Base-by-base conservation (phyloP, 768 basidiomycete species). In the Gloeostereum incarnatum region DNA sequence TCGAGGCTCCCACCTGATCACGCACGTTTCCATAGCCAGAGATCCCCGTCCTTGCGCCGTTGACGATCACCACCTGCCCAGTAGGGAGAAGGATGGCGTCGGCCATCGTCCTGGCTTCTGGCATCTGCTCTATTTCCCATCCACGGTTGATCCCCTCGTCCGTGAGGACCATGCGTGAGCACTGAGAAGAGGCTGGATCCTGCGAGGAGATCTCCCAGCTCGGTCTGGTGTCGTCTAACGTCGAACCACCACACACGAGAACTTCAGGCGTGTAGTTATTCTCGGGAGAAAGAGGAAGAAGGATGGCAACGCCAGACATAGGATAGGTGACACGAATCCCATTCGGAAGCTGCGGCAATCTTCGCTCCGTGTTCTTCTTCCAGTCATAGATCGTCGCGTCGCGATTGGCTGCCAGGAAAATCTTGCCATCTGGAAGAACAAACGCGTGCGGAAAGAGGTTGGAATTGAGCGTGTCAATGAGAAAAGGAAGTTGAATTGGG, bases 321-420 rank as follows among this genome's bases (percentile, higher is more conserved):
- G 86, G 86, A 53, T 90, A 89, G 0, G 86, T 86, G 24, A 88
- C 75, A 18, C 83, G 82, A 11, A 86, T 74, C 30, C 76, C 78
- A 44, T 89, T 85, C 5, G 86, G 85, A 47, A 88, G 70, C 31
- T 50, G 56, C 18, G 86, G 86, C 9, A 87, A 69, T 24, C 68
- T 59, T 19, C 55, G 62, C 55, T 87, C 84, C 1, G 58, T 65
- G 49, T 86, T 76, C 8, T 56, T 54, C 46, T 66, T 52, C 84
- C 83, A 86, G 55, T 88, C 69, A 48, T 88, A 89, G 45, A 88
- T 77, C 65, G 79, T 85, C 5, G 82, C 81, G 41, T 86, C 78
- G 24, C 63, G 73, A 52, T 88, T 87, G 3, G 86, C 86, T 20
- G 81, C 84, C 37, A 89, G 67, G 54, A 87, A 88, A 3, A 88